Conservation (phyloP, 2,329 filamentous ascomycete genomes). For the Tetracladium maxilliforme region DNA sequence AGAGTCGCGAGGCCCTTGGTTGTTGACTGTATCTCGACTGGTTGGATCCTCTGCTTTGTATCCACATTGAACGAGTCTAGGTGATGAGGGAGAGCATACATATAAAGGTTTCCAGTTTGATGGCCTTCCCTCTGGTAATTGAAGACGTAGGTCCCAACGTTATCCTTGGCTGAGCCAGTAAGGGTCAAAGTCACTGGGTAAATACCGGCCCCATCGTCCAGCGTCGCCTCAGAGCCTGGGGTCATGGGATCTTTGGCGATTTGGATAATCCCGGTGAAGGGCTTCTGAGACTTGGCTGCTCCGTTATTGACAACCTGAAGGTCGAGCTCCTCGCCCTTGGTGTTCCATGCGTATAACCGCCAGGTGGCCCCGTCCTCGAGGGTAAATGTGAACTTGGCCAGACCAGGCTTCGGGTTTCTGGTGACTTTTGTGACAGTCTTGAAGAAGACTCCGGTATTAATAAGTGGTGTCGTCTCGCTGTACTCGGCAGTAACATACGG, state of each 20-base stretch:
- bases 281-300: slow-evolving; percentile 45
- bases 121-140: slow-evolving; percentile 59
- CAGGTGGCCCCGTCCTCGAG: slow-evolving; percentile 65
- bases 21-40: slow-evolving; percentile 56
- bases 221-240: slow-evolving; percentile 47
- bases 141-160: slow-evolving; percentile 57
- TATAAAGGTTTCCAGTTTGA: slow-evolving; percentile 45
- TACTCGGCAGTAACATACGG: slow-evolving; percentile 73
- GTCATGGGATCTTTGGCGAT: slow-evolving; percentile 61
- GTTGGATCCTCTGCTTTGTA: slow-evolving; percentile 30
- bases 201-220: slow-evolving; percentile 62
- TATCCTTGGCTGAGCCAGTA: slow-evolving; percentile 43
- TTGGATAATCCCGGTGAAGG: slow-evolving; percentile 70
- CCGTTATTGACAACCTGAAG: slow-evolving; percentile 54
- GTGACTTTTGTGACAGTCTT: slow-evolving; percentile 43
- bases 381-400: slow-evolving; percentile 61
- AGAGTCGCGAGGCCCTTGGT: slow-evolving; percentile 73
- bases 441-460: slow-evolving; percentile 67
- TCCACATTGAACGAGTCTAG: slow-evolving; percentile 53
- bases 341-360: slow-evolving; percentile 64
- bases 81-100: slow-evolving; percentile 86
- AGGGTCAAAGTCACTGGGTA: slow-evolving; percentile 54
- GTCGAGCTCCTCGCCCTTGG: slow-evolving; percentile 42
- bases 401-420: slow-evolving; percentile 41
- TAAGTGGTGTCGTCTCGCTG: slow-evolving; percentile 49